Evolutionary conservation across 352 stramenopile genomes (phyloP), one percentile per base, ranked within the genome.

Genomic region (Phytophthora crassamura): DNA sequence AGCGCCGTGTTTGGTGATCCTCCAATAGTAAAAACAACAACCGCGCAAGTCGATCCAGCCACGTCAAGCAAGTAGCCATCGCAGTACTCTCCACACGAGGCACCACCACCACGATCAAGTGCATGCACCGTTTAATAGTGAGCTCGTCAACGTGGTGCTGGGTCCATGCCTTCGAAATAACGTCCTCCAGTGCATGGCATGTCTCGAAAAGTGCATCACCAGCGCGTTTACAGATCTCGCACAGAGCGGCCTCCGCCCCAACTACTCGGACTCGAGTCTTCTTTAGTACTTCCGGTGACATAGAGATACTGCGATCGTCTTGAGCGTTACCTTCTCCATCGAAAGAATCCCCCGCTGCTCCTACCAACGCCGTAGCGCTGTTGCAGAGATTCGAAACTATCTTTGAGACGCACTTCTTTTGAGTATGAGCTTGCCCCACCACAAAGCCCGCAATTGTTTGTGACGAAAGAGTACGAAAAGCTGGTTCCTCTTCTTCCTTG

Each of bases 321-420:
- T 64, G 28, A 10, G 34, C 57, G 7, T 33, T 55, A 40, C 22
- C 68, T 4, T 16, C 9, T 30, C 7, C 41, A 35, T 63, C 42
- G 8, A 39, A 47, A 38, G 47, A 30, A 25, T 63, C 69, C 34
- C 33, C 39, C 12, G 46, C 50, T 33, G 69, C 41, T 12, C 67
- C 61, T 34, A 80, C 69, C 7, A 90, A 60, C 1, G 80, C 81
- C 4, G 56, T 46, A 1, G 86, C 82, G 41, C 75, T 93, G 57
- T 89, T 86, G 63, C 78, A 90, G 0, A 95, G 67, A 39, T 95
- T 95, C 2, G 71, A 77, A n/a, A 92, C 58, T 32, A 95, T 88
- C 60, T 95, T 95, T 7, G 62, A 46, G 10, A 93, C 80, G 60
- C 84, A 94, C 33, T 91, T 92, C 20, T 75, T 78, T 61, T 95